These are phyloP conservation scores for Fusarium humuli DNA, from an alignment of 2,329 filamentous ascomycete species.

Conservation along the genomic window DNA sequence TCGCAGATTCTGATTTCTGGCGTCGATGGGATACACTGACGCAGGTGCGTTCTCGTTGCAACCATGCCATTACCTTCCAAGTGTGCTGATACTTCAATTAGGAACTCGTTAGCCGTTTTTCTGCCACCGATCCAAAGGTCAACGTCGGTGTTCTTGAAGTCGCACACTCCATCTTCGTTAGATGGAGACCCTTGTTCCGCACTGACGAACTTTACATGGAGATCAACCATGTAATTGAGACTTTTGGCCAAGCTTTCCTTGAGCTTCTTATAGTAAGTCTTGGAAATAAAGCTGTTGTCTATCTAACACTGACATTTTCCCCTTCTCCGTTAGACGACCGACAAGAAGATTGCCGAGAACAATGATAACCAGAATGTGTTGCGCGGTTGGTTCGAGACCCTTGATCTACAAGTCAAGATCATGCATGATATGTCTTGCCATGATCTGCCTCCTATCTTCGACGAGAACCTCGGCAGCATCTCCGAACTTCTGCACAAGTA, in stretches of 20 bases:
- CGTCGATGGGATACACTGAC: conserved; percentile 96
- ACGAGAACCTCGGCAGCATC: conserved; percentile 84
- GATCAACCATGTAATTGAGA: conserved; percentile 92
- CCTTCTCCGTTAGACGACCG: conserved; percentile 64
- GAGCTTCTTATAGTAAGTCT: conserved; percentile 76
- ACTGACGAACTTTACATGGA: conserved; percentile 94
- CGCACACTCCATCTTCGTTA: conserved; percentile 96
- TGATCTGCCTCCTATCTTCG: conserved; percentile 93
- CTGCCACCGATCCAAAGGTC: conserved; percentile 80
- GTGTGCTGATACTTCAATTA: conserved; percentile 49
- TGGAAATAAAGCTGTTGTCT: not conserved
- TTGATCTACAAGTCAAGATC: conserved; percentile 90
- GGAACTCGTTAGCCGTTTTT: conserved; percentile 90
- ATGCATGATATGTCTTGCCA: conserved; percentile 98
- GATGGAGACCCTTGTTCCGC: conserved; percentile 94
- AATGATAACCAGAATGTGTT: conserved; percentile 79
- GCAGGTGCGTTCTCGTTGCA: conserved; percentile 63
- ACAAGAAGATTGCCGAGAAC: conserved; percentile 79
- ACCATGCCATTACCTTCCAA: no score
- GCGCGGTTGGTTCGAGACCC: conserved; percentile 81
- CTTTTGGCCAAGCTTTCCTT: conserved; percentile 87
- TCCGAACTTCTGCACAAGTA: conserved; percentile 90
- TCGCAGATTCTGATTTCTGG: conserved; percentile 98
- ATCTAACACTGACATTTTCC: conserved; percentile 29
- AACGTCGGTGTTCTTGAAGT: conserved; percentile 97